Percentiles rank a stretch among this genome's conserved stretches.
Conservation (phyloP, 176 grass and related monocot genomes). For the Rhipidocladum racemiflorum region DNA sequence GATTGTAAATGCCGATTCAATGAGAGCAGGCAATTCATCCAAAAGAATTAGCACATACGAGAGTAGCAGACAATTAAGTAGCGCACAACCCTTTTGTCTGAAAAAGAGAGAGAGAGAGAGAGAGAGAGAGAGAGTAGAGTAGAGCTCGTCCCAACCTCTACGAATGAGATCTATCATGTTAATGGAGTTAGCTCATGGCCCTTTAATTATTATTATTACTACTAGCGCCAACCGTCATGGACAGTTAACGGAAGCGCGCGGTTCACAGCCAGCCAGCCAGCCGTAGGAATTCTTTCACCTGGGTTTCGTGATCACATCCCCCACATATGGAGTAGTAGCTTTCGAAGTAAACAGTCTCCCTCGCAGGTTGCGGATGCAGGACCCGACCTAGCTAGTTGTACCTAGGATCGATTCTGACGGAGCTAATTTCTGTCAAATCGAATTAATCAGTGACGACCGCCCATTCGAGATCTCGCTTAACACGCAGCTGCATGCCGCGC, state of each 20-base stretch:
- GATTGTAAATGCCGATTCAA: too few species aligned
- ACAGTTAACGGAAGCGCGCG: neutral
- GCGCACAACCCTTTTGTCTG: too few species aligned
- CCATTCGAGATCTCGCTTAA: neutral
- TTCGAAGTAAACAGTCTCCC: neutral
- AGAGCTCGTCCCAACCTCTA: neutral
- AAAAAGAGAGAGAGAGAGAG: too few species aligned
- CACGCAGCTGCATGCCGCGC: neutral
- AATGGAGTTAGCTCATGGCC: neutral
- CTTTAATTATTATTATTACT: neutral
- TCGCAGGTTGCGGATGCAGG: neutral
- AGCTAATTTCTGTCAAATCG: neutral
- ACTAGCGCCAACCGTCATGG: neutral
- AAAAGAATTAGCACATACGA: too few species aligned
- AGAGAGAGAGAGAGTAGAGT: too few species aligned
- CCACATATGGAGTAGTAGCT: too few species aligned
- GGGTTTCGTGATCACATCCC: too few species aligned
- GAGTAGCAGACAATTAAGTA: too few species aligned
- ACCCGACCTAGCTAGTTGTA: neutral
- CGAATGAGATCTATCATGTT: neutral
- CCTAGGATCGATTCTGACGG: neutral
- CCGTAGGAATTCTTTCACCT: neutral
- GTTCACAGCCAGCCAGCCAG: neutral
- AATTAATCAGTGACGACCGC: neutral
- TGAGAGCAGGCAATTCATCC: too few species aligned